Evolutionary conservation across 177 flowering plant species (phyloP).

Genomic region (Vitis hybrid): DNA sequence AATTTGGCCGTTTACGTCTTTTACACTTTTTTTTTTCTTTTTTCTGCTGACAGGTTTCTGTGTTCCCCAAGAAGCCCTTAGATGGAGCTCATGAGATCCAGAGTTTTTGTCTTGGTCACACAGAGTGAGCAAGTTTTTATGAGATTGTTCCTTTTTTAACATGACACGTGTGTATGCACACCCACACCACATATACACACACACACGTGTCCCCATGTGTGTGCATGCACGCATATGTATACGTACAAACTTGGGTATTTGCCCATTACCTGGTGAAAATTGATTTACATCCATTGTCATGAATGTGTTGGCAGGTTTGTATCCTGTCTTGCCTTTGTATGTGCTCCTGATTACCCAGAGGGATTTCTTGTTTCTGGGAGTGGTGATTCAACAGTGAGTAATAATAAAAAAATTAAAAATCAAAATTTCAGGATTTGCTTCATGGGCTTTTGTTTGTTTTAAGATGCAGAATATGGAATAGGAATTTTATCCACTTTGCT

Average conservation of each 20-base stretch:
- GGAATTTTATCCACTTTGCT: neutral
- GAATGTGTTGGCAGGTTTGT: slow-evolving; percentile 60
- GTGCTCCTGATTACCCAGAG: slow-evolving; percentile 38
- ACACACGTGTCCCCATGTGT: neutral
- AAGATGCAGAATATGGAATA: slow-evolving; percentile 17
- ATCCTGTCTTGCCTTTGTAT: slow-evolving; percentile 67
- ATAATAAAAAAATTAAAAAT: slow-evolving; percentile 1
- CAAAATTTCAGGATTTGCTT: neutral
- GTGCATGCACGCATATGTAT: too few species aligned
- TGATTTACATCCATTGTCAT: slow-evolving; percentile 3
- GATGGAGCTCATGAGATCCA: slow-evolving; percentile 95
- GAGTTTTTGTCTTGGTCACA: slow-evolving; percentile 93
- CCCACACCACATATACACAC: too few species aligned
- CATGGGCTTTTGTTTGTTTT: neutral
- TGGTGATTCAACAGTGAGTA: slow-evolving; percentile 94
- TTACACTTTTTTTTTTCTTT: slow-evolving; percentile 8
- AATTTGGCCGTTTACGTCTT: neutral
- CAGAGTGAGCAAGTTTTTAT: slow-evolving; percentile 59
- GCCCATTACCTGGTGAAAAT: neutral
- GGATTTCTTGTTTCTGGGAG: slow-evolving; percentile 88
- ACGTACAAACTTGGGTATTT: neutral
- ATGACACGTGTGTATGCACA: neutral
- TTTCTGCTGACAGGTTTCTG: slow-evolving; percentile 58
- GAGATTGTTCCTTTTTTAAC: neutral
- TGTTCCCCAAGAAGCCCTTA: slow-evolving; percentile 68